Evolutionary conservation across 352 stramenopile species (phyloP).

Genomic region (Pythium sp.): DNA sequence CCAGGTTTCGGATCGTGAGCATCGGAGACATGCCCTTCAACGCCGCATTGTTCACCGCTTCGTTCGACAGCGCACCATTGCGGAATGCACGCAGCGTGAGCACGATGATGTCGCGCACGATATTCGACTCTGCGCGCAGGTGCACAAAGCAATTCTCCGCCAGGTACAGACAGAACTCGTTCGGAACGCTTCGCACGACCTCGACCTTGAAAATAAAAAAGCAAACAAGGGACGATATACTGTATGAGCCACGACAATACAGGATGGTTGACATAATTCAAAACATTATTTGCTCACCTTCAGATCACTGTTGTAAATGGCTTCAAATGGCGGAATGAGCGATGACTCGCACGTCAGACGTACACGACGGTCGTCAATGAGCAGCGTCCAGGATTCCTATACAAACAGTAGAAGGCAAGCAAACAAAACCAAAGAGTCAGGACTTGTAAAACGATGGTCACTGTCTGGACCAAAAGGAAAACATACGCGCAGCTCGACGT

Average conservation of each 20-base stretch:
- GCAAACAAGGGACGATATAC: background rate
- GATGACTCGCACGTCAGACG: constrained; percentile 81
- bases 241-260: constrained; percentile 1
- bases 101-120: constrained; percentile 78
- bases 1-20: constrained; percentile 63
- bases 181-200: constrained; percentile 48
- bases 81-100: constrained; percentile 77
- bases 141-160: constrained; percentile 56
- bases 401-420: background rate
- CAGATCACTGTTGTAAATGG: constrained; percentile 68
- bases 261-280: constrained; percentile 1
- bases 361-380: constrained; percentile 77
- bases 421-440: background rate
- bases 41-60: constrained; percentile 40
- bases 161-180: constrained; percentile 68
- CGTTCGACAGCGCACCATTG: constrained; percentile 49
- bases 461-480: background rate
- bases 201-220: constrained; percentile 28
- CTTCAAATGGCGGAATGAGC: constrained; percentile 74
- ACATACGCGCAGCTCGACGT: constrained; percentile 60
- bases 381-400: constrained; percentile 79
- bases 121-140: constrained; percentile 71
- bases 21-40: constrained; percentile 60
- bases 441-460: background rate
- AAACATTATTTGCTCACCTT: constrained; percentile 28